Evolutionary conservation across 23 red algal species (phyloP), one percentile per base, ranked within the genome.

Genomic region (Gracilariopsis chorda): DNA sequence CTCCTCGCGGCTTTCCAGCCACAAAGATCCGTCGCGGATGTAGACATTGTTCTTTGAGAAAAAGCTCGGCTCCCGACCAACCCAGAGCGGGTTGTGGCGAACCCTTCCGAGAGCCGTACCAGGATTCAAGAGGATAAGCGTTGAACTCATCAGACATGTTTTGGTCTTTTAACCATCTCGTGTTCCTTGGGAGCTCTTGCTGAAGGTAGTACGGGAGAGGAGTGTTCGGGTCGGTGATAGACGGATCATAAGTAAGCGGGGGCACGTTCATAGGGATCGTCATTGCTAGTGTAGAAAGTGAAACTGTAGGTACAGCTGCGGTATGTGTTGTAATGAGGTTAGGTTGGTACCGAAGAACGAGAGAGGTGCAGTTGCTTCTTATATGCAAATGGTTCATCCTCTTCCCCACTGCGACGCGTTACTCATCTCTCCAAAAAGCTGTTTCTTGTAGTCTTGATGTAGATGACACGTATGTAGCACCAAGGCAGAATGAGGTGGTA

Each of bases 71-170:
- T 61, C 82, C 0, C 82, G 58, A 35, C 82, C 82, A 3, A 51
- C 46, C 82, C 82, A 86, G 51, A 37, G 41, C 16, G 82, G 47
- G 20, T 86, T 86, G 28, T 68, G 41, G 0, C 57, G 59, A 14
- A 68, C 82, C 82, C 82, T 65, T 45, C 0, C 30, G 2, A n/a
- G 57, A 68, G 23, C 32, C 42, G 20, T 68, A 52, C 82, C 82
- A 86, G 32, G 39, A 51, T 21, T 86, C n/a, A 4, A 25, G 7
- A 1, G 62, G 59, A 52, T 61, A 35, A 14, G 32, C 4, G 23
- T 86, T 62, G 29, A 86, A 86, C 52, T 86, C 82, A 86, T 86
- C 82, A 21, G 82, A 86, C 82, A 86, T 86, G 21, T 86, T 65
- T 62, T 62, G 71, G 28, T 86, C 62, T 42, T 49, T 61, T 16